Conservation (phyloP, 2,329 filamentous ascomycete genomes). For the Akanthomyces dipterigenus region DNA sequence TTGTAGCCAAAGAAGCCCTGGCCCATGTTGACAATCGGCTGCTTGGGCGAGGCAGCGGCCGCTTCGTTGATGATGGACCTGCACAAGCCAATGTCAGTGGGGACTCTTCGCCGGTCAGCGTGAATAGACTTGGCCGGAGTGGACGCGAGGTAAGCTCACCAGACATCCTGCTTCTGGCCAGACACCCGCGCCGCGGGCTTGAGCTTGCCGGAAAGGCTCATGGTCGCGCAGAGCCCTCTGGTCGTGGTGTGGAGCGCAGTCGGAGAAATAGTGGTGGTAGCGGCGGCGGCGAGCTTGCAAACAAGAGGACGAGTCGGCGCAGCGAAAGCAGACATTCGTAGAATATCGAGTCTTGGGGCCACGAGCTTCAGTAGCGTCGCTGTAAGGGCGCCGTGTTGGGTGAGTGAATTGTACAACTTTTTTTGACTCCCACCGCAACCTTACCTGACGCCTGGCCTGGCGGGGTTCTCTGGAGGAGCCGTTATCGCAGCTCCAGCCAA, state of each 20-base stretch:
- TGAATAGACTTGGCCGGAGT: too few relatives aligned
- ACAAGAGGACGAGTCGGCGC: neutral
- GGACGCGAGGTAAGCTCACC: conserved; percentile 28
- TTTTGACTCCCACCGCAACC: neutral
- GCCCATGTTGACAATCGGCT: conserved; percentile 59
- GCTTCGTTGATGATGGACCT: conserved; percentile 63
- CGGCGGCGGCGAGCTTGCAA: neutral
- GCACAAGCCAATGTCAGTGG: neutral
- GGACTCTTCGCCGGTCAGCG: too few relatives aligned
- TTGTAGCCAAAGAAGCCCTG: conserved; percentile 84
- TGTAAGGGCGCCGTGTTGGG: neutral
- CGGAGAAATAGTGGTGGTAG: neutral
- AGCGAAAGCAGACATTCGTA: neutral
- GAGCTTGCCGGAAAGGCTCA: conserved; percentile 39
- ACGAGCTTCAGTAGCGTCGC: neutral
- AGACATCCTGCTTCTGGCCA: conserved; percentile 45
- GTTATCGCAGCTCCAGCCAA: conserved; percentile 5
- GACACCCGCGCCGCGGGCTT: conserved; percentile 45
- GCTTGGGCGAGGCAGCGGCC: conserved; percentile 53
- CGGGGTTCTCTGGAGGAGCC: neutral
- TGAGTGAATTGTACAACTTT: neutral
- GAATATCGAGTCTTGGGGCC: too few relatives aligned
- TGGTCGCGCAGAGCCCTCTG: conserved; percentile 24
- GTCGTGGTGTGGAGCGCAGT: conserved; percentile 5
- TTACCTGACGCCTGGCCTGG: neutral